Conservation (phyloP, 1,284 basidiomycete genomes). For the Pseudomicrostroma phylloplanum region DNA sequence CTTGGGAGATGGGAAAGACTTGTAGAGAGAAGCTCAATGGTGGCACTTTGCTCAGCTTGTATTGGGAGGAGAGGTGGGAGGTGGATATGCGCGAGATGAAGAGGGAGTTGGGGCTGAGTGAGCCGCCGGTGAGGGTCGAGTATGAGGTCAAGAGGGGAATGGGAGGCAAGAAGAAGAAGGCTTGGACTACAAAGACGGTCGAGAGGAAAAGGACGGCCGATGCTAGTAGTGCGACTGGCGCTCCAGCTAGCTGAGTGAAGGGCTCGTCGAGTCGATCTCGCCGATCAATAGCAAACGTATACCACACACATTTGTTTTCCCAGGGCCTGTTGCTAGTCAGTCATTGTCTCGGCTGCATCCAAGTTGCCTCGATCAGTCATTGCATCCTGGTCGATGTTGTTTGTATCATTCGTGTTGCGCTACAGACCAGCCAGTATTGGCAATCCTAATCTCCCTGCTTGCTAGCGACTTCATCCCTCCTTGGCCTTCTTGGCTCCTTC, state of each 20-base stretch:
- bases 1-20: conserved; percentile 11
- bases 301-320: too few relatives aligned
- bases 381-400: background rate
- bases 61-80: conserved; percentile 93
- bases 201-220: background rate
- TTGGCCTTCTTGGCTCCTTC: conserved; percentile 3
- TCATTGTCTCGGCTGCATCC: too few relatives aligned
- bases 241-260: too few relatives aligned
- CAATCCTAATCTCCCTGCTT: background rate
- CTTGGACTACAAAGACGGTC: conserved; percentile 1
- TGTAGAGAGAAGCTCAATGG: conserved; percentile 6
- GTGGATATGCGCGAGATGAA: conserved; percentile 73
- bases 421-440: background rate
- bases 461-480: background rate
- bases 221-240: too few relatives aligned
- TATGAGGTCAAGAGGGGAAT: conserved; percentile 21
- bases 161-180: conserved; percentile 1
- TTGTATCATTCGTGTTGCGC: conserved; percentile 2
- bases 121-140: conserved; percentile 35
- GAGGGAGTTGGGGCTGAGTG: conserved; percentile 66
- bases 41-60: conserved; percentile 67
- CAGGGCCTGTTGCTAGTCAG: too few relatives aligned
- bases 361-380: too few relatives aligned
- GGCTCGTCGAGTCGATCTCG: too few relatives aligned
- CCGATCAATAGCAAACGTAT: too few relatives aligned